Evolutionary conservation across 2,329 filamentous ascomycete species (phyloP), one percentile per base, ranked within the genome.

Genomic region (Hypoxylon sp.): DNA sequence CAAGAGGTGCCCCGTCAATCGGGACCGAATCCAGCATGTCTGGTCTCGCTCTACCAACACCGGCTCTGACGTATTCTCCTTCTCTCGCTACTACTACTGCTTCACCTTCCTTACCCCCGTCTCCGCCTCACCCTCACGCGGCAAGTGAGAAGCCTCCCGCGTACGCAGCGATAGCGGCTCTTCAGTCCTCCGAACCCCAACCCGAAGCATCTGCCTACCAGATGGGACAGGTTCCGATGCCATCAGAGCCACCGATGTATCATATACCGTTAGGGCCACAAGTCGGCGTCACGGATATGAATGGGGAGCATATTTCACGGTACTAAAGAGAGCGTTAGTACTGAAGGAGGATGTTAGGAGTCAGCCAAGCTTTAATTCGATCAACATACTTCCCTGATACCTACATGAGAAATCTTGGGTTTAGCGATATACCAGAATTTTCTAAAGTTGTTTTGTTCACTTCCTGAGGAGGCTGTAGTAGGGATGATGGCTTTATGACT

Each of bases 301-400:
- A 66, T 30, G 70, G 70, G 46, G 63, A 73, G 25, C 60, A 65
- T 19, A 62, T 72, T 52, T 21, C 64, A n/a, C 69, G 73, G 17
- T 74, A 74, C 50, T 74, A 48, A 58, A n/a, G 36, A 36, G 36
- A 50, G 48, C 14, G 13, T 14, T 7, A 21, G 52, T 28, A 36
- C 30, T 17, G 41, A 5, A 10, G 11, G 25, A 14, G 23, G 46
- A 17, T 34, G 23, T 41, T 10, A 14, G 36, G 23, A 45, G n/a
- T 45, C 19, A 19, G 25, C 3, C 13, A 28, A 32, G 25, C 34
- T 50, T 19, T 43, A 56, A 17, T 46, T 30, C 50, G 45, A 30
- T 58, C 38, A 21, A 43, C 38, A 21, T 41, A 28, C 14, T 5
- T 21, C 9, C n/a, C 7, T 5, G 14, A 17, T n/a, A 25, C 13